Conservation (phyloP, 2,329 filamentous ascomycete genomes). For the Neopestalotiopsis sp. region DNA sequence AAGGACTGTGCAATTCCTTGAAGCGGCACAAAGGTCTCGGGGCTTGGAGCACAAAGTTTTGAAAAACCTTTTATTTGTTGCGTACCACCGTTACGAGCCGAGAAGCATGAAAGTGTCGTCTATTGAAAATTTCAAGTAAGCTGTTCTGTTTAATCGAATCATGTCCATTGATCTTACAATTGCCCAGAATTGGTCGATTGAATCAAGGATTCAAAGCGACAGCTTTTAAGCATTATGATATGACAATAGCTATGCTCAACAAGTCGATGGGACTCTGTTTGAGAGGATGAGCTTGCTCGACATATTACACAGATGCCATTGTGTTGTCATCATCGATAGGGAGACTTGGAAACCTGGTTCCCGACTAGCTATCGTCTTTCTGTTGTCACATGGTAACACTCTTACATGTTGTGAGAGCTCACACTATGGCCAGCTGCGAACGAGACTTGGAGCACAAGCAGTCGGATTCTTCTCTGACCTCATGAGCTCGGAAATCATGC, state of each 20-base stretch:
- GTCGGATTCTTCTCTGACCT: neutral
- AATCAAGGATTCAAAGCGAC: conserved; percentile 29
- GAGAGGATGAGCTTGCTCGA: conserved; percentile 39
- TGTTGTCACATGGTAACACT: too few relatives aligned
- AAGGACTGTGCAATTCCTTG: conserved; percentile 73
- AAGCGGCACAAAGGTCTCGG: conserved; percentile 64
- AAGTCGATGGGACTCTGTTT: conserved; percentile 72
- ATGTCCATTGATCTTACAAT: neutral
- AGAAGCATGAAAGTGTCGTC: conserved; percentile 32
- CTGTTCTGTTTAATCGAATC: conserved; percentile 21
- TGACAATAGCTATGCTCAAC: conserved; percentile 75
- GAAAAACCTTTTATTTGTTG: conserved; percentile 67
- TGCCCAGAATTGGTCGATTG: conserved; percentile 23
- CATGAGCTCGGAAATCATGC: neutral
- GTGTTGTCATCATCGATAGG: neutral
- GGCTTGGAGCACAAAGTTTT: conserved; percentile 76
- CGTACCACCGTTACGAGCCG: conserved; percentile 41
- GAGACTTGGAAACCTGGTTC: neutral
- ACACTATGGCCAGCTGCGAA: neutral
- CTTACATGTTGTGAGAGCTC: neutral
- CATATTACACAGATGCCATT: neutral
- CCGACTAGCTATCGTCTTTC: too few relatives aligned
- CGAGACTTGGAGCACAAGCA: neutral
- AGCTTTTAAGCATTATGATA: conserved; percentile 67
- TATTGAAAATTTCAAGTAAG: conserved; percentile 11